Conservation (phyloP, 768 basidiomycete species). For the Suillus luteus region DNA sequence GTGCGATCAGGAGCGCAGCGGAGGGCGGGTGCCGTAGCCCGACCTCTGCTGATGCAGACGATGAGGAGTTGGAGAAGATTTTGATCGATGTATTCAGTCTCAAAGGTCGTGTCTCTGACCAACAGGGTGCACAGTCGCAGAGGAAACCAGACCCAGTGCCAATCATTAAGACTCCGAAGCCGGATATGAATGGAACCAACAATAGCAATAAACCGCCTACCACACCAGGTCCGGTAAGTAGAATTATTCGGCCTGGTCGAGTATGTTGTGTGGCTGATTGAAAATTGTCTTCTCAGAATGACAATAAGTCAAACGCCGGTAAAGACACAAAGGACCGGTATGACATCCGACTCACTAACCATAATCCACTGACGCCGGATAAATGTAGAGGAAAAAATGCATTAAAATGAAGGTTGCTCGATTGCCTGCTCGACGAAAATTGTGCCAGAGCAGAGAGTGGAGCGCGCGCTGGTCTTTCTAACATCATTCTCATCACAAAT, state of each 20-base stretch:
- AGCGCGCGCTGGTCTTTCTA: background rate
- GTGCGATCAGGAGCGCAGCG: conserved; percentile 36
- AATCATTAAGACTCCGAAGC: background rate
- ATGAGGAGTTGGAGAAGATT: conserved; percentile 30
- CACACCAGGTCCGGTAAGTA: background rate
- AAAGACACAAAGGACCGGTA: background rate
- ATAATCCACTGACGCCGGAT: background rate
- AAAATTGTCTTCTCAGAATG: background rate
- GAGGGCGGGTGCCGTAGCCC: conserved; percentile 32
- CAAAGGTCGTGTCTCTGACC: background rate
- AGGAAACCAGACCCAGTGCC: background rate
- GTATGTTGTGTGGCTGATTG: background rate
- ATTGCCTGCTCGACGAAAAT: background rate
- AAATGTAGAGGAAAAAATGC: background rate
- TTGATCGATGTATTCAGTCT: conserved; percentile 37
- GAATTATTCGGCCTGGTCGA: no score
- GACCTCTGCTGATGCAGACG: conserved; percentile 26
- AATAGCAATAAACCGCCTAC: no score
- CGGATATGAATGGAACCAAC: background rate
- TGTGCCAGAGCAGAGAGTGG: no score
- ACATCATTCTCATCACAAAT: background rate
- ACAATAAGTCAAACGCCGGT: no score
- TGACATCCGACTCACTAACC: background rate
- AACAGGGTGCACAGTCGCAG: background rate
- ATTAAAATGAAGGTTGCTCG: no score